Conservation (phyloP, 352 stramenopile species). For the Globisporangium sylvaticum region DNA sequence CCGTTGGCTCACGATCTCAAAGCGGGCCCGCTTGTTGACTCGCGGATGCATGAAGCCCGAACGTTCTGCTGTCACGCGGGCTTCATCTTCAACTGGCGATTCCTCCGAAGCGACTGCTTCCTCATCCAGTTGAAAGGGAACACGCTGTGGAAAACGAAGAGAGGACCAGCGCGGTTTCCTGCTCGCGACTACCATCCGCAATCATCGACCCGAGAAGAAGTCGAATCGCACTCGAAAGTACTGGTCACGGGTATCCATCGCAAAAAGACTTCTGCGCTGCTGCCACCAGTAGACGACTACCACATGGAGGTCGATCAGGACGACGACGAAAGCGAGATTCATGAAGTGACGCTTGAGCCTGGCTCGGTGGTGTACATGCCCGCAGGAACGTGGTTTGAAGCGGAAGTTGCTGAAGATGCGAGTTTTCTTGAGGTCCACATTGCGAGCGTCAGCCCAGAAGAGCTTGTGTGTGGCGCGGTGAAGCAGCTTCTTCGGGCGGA, state of each 20-base stretch:
- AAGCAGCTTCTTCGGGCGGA: slow-evolving; percentile 28
- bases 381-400: slow-evolving; percentile 42
- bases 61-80: slow-evolving; percentile 8
- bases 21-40: slow-evolving; percentile 15
- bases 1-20: slow-evolving; percentile 29
- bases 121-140: slow-evolving; percentile 38
- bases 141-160: slow-evolving; percentile 24
- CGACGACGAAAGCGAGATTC: background rate
- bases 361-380: slow-evolving; percentile 53
- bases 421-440: slow-evolving; percentile 50
- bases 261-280: background rate
- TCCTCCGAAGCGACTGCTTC: slow-evolving; percentile 33
- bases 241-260: background rate
- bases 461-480: slow-evolving; percentile 24
- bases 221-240: slow-evolving; percentile 20
- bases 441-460: slow-evolving; percentile 17
- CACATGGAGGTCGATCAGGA: slow-evolving; percentile 14
- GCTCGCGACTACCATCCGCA: slow-evolving; percentile 23
- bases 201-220: slow-evolving; percentile 4
- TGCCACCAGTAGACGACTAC: slow-evolving; percentile 18
- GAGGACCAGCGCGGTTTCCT: slow-evolving; percentile 20
- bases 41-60: slow-evolving; percentile 12
- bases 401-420: slow-evolving; percentile 16
- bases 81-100: slow-evolving; percentile 36
- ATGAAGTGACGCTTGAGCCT: slow-evolving; percentile 21